A percentile compares a stretch with the other conserved stretches of the same genome.
Conservation (phyloP, 2,329 filamentous ascomycete species). For the Fusarium sp. region DNA sequence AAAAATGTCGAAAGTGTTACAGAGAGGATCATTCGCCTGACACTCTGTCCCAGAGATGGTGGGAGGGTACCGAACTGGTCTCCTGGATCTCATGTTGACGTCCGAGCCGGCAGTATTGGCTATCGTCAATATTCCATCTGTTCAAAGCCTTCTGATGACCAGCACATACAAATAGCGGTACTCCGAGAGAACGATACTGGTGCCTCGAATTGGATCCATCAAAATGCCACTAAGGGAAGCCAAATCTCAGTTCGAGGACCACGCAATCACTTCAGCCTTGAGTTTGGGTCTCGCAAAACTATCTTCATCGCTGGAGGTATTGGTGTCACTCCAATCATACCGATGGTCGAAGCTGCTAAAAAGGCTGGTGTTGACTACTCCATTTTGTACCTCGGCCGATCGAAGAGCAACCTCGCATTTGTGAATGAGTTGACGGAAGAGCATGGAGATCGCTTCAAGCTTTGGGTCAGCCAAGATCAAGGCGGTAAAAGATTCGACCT, state of each 20-base stretch:
- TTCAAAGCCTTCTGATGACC: neutral
- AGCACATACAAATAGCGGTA: neutral
- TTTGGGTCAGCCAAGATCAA: neutral
- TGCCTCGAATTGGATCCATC: neutral
- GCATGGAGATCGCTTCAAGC: neutral
- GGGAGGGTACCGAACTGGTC: neutral
- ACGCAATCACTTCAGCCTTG: neutral
- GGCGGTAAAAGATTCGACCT: neutral
- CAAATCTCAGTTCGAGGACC: neutral
- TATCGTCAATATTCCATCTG: neutral
- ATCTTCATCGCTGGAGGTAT: neutral
- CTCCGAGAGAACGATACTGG: neutral
- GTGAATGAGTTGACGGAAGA: neutral
- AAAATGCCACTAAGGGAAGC: neutral
- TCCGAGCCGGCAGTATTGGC: neutral
- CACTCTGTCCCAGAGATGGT: neutral
- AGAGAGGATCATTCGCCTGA: neutral
- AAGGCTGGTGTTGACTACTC: neutral
- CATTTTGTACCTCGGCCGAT: neutral
- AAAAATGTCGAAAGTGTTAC: neutral
- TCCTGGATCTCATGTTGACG: neutral
- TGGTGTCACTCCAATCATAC: neutral
- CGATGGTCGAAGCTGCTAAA: neutral
- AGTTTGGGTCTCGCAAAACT: neutral
- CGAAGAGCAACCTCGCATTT: neutral